These are phyloP conservation scores for Colletotrichum cuscutae DNA, from an alignment of 2,329 filamentous ascomycete species.

Conservation along the genomic window DNA sequence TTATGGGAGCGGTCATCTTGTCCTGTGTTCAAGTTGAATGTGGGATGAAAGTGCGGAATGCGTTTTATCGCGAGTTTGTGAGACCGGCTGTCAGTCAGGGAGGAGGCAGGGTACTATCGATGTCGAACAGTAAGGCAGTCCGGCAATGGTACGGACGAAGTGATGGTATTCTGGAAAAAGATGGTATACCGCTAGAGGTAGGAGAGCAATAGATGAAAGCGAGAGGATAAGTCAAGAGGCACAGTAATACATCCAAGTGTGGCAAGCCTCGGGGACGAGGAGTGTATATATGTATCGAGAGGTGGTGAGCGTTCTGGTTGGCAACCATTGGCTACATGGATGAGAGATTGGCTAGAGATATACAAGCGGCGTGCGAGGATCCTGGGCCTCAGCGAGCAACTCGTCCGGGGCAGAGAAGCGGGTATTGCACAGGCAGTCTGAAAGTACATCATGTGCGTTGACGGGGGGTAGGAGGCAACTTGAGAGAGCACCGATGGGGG, in stretches of 20 bases:
- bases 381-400: conserved; percentile 27
- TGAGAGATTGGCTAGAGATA: conserved; percentile 37
- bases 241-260: conserved; percentile 13
- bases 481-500: conserved; percentile 13
- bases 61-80: conserved; percentile 18
- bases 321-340: conserved; percentile 34
- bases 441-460: conserved; percentile 32
- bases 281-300: conserved; percentile 36
- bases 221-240: conserved; percentile 27
- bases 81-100: conserved; percentile 11
- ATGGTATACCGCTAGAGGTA: conserved; percentile 13
- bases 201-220: conserved; percentile 5
- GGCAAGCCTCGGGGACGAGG: conserved; percentile 33
- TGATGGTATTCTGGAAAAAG: conserved; percentile 11
- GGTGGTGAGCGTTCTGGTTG: conserved; percentile 25
- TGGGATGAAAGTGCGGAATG: conserved; percentile 1
- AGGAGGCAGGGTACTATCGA: background rate
- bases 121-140: conserved; percentile 7
- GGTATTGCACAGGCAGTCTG: conserved; percentile 26
- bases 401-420: conserved; percentile 29
- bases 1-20: conserved; percentile 35
- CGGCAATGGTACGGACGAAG: conserved; percentile 9
- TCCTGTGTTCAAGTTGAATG: conserved; percentile 2
- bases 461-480: conserved; percentile 32
- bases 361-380: conserved; percentile 33